Base-by-base conservation (phyloP, 2,329 filamentous ascomycete species). In the Clarireedia homoeocarpa region DNA sequence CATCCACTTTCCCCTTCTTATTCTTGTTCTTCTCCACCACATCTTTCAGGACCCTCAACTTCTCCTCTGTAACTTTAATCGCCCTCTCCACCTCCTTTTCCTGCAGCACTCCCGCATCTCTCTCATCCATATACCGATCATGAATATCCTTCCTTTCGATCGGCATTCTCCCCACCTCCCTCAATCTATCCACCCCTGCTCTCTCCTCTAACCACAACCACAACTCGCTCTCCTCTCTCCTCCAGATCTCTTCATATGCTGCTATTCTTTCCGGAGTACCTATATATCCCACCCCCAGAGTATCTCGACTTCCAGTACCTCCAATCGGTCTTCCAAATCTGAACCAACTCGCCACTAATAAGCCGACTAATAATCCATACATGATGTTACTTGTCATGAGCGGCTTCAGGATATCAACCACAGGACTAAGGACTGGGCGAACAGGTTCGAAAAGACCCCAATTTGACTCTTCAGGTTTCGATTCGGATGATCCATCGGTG, bases 391-490 rank as follows among this genome's bases (percentile, higher is more conserved):
- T 83, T 4, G 81, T 88, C 65, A 92, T 76, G 23, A 96, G 72
- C 0, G 88, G 86, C 59, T 79, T 78, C 34, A 95, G 58, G 5
- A 91, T 80, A 62, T 88, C 84, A 4, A 83, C 71, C 6, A 92
- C 60, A 0, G 91, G 89, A 14, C 86, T 83, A 5, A 95, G 67
- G 0, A 89, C 70, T 4, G 78, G 78, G 49, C 84, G 86, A 1
- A 94, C 66, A 0, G 91, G 89, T 63, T 96, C 91, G n/a, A 96
- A 72, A 0, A 86, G 50, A 3, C 92, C 91, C 89, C 91, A 96
- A 57, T 80, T 74, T 49, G 76, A 70, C 1, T 74, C 67, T 26
- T 66, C 64, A 6, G 72, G 70, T 51, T 68, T 67, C 3, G 60
- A 50, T n/a, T 66, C 61, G 2, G 63, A 53, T 15, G 64, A 72